Base-by-base conservation (phyloP, 805 yeast species). In the Kodamaea hsintzibuensis region DNA sequence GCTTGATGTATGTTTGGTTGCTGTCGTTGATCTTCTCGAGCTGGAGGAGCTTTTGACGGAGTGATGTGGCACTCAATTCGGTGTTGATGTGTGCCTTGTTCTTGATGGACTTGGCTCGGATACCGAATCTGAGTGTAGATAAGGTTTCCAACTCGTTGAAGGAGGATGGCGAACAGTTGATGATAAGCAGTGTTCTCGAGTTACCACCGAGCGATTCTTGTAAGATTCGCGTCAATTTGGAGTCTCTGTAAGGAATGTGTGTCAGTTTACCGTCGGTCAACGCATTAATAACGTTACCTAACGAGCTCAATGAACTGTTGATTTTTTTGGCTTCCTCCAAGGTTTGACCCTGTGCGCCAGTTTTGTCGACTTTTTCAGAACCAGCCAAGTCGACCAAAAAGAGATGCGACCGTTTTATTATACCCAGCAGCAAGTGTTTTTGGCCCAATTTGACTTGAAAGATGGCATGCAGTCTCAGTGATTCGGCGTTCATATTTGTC, bases 321-420 rank as follows among this genome's bases (percentile, higher is more conserved):
- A 91, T 88, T 56, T 86, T 89, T 62, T 88, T 88, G 0, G 96
- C 91, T 61, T 91, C 97, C 64, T 90, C 92, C 7, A 88, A 71
- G 1, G 85, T 78, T 60, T 83, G 83, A 1, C 95, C 95, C 0
- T 82, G 69, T 0, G 92, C 93, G 2, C 95, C 93, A 0, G 95
- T 83, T 58, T 84, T 86, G 54, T 84, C 83, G 39, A 86, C 83
- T 66, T 85, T 88, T 67, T 92, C 97, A 18, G 93, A 85, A 5
- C 97, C 96, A 0, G 96, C 96, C 58, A 91, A 76, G 70, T 91
- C 97, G 10, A 90, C 93, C 38, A 91, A 68, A 61, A 85, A 87
- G 55, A 91, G 74, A 55, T 82, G 83, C 4, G 91, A 86, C 39
- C 78, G 74, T 64, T 82, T 86, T 17, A 81, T 74, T 6, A 82